phyloP scores from a whole-genome alignment of 352 stramenopile genomes.

The Phytophthora fragariaefolia region DNA sequence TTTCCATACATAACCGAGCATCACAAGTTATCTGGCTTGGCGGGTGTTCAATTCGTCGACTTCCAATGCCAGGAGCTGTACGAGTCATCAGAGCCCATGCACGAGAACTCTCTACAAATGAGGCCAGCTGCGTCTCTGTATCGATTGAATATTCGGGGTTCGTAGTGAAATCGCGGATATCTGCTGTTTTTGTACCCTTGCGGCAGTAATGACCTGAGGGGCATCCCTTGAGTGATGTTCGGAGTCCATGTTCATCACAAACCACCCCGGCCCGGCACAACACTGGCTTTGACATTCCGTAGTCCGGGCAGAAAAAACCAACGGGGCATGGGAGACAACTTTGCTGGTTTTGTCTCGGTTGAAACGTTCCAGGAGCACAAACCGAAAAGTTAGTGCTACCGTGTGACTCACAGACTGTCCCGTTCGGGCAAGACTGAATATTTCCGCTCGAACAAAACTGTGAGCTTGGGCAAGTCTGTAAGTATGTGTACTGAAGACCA shows the following conservation, averaged over 20 bases:
- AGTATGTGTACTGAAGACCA: conserved; percentile 76
- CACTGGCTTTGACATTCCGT: conserved; percentile 89
- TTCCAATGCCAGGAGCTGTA: conserved; percentile 54
- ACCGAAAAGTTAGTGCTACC: conserved; percentile 93
- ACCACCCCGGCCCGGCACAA: conserved; percentile 93
- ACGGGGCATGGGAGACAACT: conserved; percentile 93
- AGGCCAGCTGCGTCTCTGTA: conserved; percentile 68
- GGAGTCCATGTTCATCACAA: conserved; percentile 91
- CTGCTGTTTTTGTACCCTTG: conserved; percentile 91
- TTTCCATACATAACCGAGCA: conserved; percentile 56
- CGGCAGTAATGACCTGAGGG: conserved; percentile 94
- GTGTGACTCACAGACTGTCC: conserved; percentile 70
- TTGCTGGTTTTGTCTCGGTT: conserved; percentile 83
- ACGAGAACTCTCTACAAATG: conserved; percentile 57
- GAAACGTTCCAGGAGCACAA: conserved; percentile 93
- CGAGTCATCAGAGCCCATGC: conserved; percentile 60
- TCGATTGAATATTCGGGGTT: conserved; percentile 66
- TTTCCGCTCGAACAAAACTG: conserved; percentile 66
- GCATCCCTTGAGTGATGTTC: conserved; percentile 82
- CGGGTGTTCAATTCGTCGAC: conserved; percentile 69
- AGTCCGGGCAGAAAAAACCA: conserved; percentile 94
- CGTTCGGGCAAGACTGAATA: conserved; percentile 86
- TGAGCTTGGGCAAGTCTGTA: conserved; percentile 61
- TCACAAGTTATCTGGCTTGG: conserved; percentile 59
- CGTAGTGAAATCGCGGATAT: conserved; percentile 67